phyloP scores from a whole-genome alignment of 768 basidiomycete genomes.

The Lyophyllum semitale region DNA sequence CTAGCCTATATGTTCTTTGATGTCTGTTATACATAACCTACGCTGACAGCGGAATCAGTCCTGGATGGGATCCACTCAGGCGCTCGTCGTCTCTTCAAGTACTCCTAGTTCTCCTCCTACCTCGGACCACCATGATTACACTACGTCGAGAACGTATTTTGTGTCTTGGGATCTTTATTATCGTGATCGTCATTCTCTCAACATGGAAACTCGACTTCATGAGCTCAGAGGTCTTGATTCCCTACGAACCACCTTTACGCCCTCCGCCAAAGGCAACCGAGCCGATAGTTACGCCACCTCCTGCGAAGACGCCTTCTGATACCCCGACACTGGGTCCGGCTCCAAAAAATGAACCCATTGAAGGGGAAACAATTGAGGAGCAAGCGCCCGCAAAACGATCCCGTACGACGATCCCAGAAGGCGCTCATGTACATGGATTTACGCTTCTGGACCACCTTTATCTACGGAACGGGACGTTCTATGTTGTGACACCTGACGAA shows the following conservation, averaged over 20 bases:
- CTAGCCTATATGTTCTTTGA: too few species aligned
- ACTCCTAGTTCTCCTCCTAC: background rate
- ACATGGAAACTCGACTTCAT: slow-evolving; percentile 10
- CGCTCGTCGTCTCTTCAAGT: background rate
- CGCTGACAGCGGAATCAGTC: background rate
- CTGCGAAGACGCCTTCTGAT: background rate
- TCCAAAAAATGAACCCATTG: background rate
- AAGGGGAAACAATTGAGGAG: background rate
- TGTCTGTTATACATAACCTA: background rate
- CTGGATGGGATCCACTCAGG: background rate
- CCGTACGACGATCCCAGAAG: slow-evolving; percentile 29
- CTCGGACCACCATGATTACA: slow-evolving; percentile 6
- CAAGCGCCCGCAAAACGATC: background rate
- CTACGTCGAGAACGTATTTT: slow-evolving; percentile 10
- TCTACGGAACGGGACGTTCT: slow-evolving; percentile 72
- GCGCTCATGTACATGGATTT: slow-evolving; percentile 62
- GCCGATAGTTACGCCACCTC: background rate
- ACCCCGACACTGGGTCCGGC: too few species aligned
- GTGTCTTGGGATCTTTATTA: background rate
- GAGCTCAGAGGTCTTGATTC: background rate
- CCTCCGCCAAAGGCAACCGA: background rate
- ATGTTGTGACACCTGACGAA: slow-evolving; percentile 50
- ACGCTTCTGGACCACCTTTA: slow-evolving; percentile 75
- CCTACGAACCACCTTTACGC: slow-evolving; percentile 3
- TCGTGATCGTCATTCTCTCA: background rate